A percentile compares a stretch with the other conserved stretches of the same genome.
phyloP scores from a whole-genome alignment of 768 basidiomycete genomes.

The Leccinellum albellum region DNA sequence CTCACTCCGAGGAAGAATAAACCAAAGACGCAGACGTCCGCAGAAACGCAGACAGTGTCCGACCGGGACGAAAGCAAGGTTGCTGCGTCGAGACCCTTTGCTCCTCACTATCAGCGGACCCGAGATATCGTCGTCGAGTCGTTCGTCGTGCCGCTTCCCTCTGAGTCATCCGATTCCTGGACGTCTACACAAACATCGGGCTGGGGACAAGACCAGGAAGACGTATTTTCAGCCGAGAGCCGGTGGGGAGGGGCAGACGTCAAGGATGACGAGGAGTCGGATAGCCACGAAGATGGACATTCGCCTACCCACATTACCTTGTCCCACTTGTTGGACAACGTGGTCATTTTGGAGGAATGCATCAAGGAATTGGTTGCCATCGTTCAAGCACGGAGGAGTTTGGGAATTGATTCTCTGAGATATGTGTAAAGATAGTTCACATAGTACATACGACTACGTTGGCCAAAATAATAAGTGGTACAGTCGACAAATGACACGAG shows the following conservation, averaged over 20 bases:
- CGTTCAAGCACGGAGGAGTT: constrained; percentile 74
- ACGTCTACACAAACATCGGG: constrained; percentile 46
- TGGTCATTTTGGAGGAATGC: constrained; percentile 91
- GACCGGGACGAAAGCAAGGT: constrained; percentile 36
- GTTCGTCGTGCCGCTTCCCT: constrained; percentile 56
- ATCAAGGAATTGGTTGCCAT: constrained; percentile 90
- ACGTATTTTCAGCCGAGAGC: constrained; percentile 55
- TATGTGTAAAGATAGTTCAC: constrained; percentile 48
- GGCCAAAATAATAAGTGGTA: neutral
- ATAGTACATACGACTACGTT: constrained; percentile 4
- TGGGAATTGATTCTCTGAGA: constrained; percentile 80
- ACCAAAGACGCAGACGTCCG: constrained; percentile 28
- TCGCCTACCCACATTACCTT: constrained; percentile 56
- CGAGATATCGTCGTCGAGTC: constrained; percentile 67
- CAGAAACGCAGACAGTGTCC: constrained; percentile 47
- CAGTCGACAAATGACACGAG: neutral
- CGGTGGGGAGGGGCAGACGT: constrained; percentile 39
- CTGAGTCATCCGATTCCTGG: constrained; percentile 54
- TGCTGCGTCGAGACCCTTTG: constrained; percentile 73
- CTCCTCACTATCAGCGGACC: constrained; percentile 79
- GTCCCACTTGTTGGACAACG: constrained; percentile 85
- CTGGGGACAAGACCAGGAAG: constrained; percentile 65
- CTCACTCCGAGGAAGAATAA: constrained; percentile 74
- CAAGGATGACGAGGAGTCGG: constrained; percentile 15
- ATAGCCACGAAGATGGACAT: constrained; percentile 25